Base-by-base conservation (phyloP, 805 yeast genomes). In the Kuraishia floccosa region DNA sequence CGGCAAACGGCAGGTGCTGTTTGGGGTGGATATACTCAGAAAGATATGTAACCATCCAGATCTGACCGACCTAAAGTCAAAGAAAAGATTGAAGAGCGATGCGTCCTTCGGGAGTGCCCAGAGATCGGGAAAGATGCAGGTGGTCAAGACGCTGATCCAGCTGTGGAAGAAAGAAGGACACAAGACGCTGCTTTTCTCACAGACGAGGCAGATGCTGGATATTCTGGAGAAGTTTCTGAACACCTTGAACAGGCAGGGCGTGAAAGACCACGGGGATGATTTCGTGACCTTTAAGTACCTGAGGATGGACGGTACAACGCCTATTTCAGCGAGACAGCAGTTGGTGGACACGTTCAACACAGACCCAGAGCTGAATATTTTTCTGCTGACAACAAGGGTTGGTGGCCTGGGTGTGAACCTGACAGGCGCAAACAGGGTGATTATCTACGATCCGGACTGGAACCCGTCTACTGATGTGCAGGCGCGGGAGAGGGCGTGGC, bases 31-130 rank as follows among this genome's bases (percentile, higher is more conserved):
- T 52, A 70, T 84, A 16, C 51, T 91, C 33, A 65, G 97, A 36
- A 91, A 91, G 49, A 84, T 91, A 2, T 91, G 98, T 52, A 91
- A 91, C 50, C 97, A 91, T 60, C 98, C 98, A 0, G 96, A 91
- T 51, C 58, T 91, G 34, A 74, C 76, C 3, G 61, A 65, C 29
- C 15, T 37, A 2, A 43, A 43, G 31, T 37, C 56, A 27, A 56
- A 56, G 39, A 31, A 49, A 14, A 43, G 43, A 21, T 28, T 43
- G 11, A 46, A 43, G 3, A 35, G 36, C 4, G 24, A 32, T 1
- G 24, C 18, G 2, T 23, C 35, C 4, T 17, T 9, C 6, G 47
- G 37, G 4, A 74, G 68, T 47, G 84, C 84, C 7, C 68, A 68
- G 33, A 61, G 72, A 40, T 81, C 94, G 0, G 98, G 98, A 0